A percentile compares a stretch with the other conserved stretches of the same genome.
Evolutionary conservation across 495 filamentous ascomycete species (phyloP).

Genomic region (Peziza echinospora): DNA sequence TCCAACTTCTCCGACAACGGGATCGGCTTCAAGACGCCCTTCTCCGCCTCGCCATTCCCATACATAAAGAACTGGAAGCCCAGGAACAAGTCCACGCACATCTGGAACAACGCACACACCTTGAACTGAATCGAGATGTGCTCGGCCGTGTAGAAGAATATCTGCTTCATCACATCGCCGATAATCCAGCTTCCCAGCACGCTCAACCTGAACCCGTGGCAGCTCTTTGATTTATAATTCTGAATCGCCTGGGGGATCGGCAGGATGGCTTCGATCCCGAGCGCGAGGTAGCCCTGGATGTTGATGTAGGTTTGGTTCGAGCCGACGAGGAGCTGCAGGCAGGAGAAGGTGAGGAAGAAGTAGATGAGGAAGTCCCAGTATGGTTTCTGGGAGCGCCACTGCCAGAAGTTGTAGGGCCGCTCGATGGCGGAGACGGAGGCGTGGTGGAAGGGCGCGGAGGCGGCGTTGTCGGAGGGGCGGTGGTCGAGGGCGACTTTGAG

Average conservation of each 20-base stretch:
- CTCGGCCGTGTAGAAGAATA: slow-evolving; percentile 63
- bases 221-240: slow-evolving; percentile 57
- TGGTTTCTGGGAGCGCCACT: slow-evolving; percentile 66
- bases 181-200: slow-evolving; percentile 74
- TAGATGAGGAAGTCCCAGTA: slow-evolving; percentile 77
- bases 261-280: slow-evolving; percentile 71
- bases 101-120: slow-evolving; percentile 80
- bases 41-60: slow-evolving; percentile 29
- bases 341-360: slow-evolving; percentile 40
- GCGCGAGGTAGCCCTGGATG: slow-evolving; percentile 58
- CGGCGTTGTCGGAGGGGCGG: slow-evolving; percentile 41
- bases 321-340: slow-evolving; percentile 51
- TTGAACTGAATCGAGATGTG: slow-evolving; percentile 79
- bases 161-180: slow-evolving; percentile 89
- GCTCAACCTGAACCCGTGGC: slow-evolving; percentile 72
- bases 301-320: slow-evolving; percentile 46
- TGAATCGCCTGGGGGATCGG: slow-evolving; percentile 73
- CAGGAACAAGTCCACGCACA: slow-evolving; percentile 58
- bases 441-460: slow-evolving; percentile 19
- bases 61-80: slow-evolving; percentile 75
- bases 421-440: slow-evolving; percentile 15
- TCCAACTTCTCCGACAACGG: neutral
- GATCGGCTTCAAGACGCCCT: neutral
- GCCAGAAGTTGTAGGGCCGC: slow-evolving; percentile 84
- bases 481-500: slow-evolving; percentile 81